Evolutionary conservation across 768 basidiomycete genomes (phyloP), one percentile per base, ranked within the genome.

Genomic region (Paxillus involutus): DNA sequence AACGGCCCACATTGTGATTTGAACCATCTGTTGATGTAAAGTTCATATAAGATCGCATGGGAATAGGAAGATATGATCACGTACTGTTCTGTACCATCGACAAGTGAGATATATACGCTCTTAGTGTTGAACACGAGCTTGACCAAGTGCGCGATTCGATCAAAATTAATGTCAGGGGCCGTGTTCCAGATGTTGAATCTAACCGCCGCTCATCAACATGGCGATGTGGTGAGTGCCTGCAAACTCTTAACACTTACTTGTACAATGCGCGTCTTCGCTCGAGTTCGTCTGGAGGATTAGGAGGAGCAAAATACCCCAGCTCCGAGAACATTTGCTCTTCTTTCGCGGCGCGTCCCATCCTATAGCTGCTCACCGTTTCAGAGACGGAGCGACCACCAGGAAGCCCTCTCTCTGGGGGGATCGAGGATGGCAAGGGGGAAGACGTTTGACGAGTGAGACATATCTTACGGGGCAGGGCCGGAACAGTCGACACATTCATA

Each of bases 141-240:
- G 39, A 89, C 90, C 26, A 98, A 80, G 68, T 96, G 93, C 14
- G 87, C 91, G 59, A 97, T 95, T 16, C 95, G 83, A 70, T 97
- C 94, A 65, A 98, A 97, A 67, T 96, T 95, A 57, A 83, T 76
- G 67, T 98, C 95, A 9, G 86, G 77, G 14, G 85, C 84, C 0
- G 93, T 94, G 58, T 90, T 84, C 81, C 92, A 86, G 46, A 97
- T 89, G 61, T 94, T 93, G 75, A 92, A 95, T 59, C 91, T 90
- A 57, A 29, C 52, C 11, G 13, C n/a, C n/a, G 29, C 14, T 45
- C 33, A 48, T 61, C 19, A 55, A 49, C 30, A 30, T 44, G 30
- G 26, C 49, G 19, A 21, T 13, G 33, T 30, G 45, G 14, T 29
- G 21, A 44, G 19, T 47, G 37, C 19, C n/a, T 8, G 33, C 21